phyloP scores from a whole-genome alignment of 2,329 filamentous ascomycete species.

The Beauveria sp. region DNA sequence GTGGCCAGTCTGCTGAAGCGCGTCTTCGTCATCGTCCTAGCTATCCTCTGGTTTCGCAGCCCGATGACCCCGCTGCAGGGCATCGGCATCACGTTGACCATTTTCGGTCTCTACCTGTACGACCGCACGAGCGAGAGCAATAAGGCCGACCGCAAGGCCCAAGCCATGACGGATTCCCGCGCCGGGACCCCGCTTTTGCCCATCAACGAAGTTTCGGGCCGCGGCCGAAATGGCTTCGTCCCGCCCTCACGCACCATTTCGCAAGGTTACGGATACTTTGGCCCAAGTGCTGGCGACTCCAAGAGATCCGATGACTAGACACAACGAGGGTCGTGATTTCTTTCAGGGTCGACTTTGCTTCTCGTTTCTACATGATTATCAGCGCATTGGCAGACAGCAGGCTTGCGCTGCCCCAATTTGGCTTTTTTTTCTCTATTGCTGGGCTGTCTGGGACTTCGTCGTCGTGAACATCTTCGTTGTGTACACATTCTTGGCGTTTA shows the following conservation, averaged over 20 bases:
- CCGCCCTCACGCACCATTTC: not conserved
- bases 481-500: not conserved
- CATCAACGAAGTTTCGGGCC: slow-evolving; percentile 32
- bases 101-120: slow-evolving; percentile 89
- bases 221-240: not conserved
- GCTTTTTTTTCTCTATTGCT: not conserved
- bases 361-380: not conserved
- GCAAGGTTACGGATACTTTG: slow-evolving; percentile 40
- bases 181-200: slow-evolving; percentile 54
- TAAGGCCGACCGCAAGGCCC: slow-evolving; percentile 76
- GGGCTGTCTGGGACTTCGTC: too few relatives aligned
- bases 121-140: slow-evolving; percentile 85
- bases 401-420: not conserved
- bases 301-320: slow-evolving; percentile 48
- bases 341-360: not conserved
- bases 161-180: slow-evolving; percentile 45
- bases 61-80: slow-evolving; percentile 77
- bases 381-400: slow-evolving; percentile 1
- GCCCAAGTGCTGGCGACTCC: slow-evolving; percentile 36
- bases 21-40: slow-evolving; percentile 91
- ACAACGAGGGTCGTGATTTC: not conserved
- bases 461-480: too few relatives aligned
- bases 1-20: slow-evolving; percentile 95
- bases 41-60: slow-evolving; percentile 93
- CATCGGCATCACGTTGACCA: slow-evolving; percentile 79